These are phyloP conservation scores for Barnettozyma botsteinii DNA, from an alignment of 805 yeast genomes.

Conservation along the genomic window DNA sequence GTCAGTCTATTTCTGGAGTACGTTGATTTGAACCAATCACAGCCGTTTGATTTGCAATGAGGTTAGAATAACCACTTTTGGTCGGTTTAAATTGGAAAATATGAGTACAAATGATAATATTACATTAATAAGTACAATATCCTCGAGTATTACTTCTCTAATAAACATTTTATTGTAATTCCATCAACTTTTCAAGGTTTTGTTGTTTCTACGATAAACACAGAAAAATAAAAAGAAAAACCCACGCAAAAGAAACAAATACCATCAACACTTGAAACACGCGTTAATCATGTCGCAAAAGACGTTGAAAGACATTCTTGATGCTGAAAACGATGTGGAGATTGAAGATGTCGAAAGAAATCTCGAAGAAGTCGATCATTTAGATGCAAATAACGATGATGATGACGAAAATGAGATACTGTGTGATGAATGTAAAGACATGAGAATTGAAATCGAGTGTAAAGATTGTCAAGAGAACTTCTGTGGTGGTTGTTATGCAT, in stretches of 20 bases:
- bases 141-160: too few species aligned
- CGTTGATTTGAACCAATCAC: conserved; percentile 3
- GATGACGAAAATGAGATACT: conserved; percentile 33
- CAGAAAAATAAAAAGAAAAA: neutral
- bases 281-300: conserved; percentile 17
- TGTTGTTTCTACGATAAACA: too few species aligned
- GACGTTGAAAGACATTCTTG: conserved; percentile 34
- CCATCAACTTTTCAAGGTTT: too few species aligned
- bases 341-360: conserved; percentile 25
- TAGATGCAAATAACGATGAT: conserved; percentile 6
- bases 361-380: conserved; percentile 14
- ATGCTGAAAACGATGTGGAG: conserved; percentile 31
- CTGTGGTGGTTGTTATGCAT: conserved; percentile 63
- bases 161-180: too few species aligned
- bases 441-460: conserved; percentile 62
- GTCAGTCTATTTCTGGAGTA: too few species aligned
- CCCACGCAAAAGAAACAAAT: too few species aligned
- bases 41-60: conserved; percentile 1
- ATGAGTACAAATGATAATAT: too few species aligned
- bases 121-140: too few species aligned
- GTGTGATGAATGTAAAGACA: conserved; percentile 71
- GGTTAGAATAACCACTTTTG: neutral
- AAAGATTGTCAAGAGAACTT: conserved; percentile 58
- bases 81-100: too few species aligned
- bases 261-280: too few species aligned